Evolutionary conservation across 306 rosid genomes (phyloP).

Genomic region (Hylodesmum podocarpum): DNA sequence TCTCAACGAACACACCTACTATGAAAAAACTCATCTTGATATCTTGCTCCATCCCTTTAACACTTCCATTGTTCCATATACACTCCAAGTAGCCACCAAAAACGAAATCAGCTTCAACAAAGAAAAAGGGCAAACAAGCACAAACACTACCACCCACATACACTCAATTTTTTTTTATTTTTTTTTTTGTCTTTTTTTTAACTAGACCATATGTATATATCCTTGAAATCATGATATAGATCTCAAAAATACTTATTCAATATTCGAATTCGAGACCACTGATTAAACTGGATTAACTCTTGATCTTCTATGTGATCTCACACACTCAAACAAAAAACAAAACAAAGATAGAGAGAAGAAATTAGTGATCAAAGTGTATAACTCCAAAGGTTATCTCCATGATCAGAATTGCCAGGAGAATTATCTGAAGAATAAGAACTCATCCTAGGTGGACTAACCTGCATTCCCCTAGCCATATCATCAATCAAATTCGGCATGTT

Average conservation of each 20-base stretch:
- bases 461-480: constrained; percentile 66
- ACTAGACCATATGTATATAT: not conserved
- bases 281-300: not conserved
- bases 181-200: not conserved
- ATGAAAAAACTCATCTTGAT: not conserved
- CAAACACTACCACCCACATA: not conserved
- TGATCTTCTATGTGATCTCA: too few species aligned
- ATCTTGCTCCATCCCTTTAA: too few species aligned
- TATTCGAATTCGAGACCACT: not conserved
- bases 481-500: constrained; percentile 58
- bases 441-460: constrained; percentile 62
- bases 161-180: not conserved
- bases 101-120: not conserved
- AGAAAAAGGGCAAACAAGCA: not conserved
- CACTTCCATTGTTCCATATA: not conserved
- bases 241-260: not conserved
- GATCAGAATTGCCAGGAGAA: constrained; percentile 47
- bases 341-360: too few species aligned
- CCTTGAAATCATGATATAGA: not conserved
- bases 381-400: constrained; percentile 51
- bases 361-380: not conserved
- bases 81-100: not conserved
- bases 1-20: not conserved
- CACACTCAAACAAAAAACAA: too few species aligned
- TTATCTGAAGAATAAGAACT: constrained; percentile 36